Evolutionary conservation across 441 rosid species (phyloP).

Genomic region (Biscutella auriculata): DNA sequence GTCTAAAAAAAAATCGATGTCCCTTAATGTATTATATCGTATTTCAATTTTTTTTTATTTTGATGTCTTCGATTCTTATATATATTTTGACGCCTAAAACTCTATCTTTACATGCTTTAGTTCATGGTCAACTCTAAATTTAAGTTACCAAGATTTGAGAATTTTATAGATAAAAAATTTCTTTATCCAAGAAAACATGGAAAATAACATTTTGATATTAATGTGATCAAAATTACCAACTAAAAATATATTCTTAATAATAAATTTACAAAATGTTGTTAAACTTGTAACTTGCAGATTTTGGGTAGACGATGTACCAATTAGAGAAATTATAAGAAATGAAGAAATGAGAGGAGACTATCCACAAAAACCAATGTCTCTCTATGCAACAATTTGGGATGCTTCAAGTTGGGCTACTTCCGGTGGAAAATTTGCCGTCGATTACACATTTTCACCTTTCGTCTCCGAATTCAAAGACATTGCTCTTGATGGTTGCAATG

Average conservation of each 20-base stretch:
- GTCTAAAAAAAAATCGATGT: too few relatives aligned
- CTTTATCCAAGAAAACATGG: neutral
- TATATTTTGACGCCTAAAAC: too few relatives aligned
- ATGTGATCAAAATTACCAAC: neutral
- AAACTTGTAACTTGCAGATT: conserved; percentile 34
- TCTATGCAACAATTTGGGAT: conserved; percentile 92
- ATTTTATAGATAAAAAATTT: neutral
- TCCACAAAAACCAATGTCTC: conserved; percentile 82
- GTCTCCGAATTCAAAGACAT: conserved; percentile 60
- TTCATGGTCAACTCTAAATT: too few relatives aligned
- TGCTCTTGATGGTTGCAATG: conserved; percentile 54
- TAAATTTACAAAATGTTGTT: neutral
- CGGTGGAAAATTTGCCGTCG: conserved; percentile 63
- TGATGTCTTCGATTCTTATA: too few relatives aligned
- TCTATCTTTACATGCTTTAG: too few relatives aligned
- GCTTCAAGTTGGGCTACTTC: conserved; percentile 89
- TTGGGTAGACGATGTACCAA: conserved; percentile 76
- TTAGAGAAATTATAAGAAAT: conserved; percentile 44
- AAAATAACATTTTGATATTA: neutral
- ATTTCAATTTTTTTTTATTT: too few relatives aligned
- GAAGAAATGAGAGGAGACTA: conserved; percentile 66
- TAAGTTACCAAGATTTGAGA: too few relatives aligned
- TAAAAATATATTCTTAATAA: neutral
- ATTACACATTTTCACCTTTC: conserved; percentile 70
- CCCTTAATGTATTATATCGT: too few relatives aligned